Evolutionary conservation across 352 stramenopile species (phyloP).

Genomic region (Phytophthora fragariaefolia): DNA sequence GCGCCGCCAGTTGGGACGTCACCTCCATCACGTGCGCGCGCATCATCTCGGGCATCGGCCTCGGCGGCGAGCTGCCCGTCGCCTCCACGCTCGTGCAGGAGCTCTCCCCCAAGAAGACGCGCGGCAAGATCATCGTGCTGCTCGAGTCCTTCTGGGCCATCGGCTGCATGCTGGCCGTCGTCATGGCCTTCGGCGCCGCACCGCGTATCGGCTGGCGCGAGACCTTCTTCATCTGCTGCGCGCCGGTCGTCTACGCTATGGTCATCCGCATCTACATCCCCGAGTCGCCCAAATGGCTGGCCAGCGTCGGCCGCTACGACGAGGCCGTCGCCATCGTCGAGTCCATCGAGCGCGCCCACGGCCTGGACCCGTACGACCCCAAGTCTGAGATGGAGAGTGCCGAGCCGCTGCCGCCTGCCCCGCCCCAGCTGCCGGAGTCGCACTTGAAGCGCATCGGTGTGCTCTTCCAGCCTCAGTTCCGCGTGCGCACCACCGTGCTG

Average conservation of each 20-base stretch:
- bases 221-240: conserved; percentile 63
- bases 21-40: conserved; percentile 60
- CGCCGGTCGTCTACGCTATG: conserved; percentile 56
- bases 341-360: conserved; percentile 58
- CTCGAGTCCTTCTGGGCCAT: conserved; percentile 74
- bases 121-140: conserved; percentile 69
- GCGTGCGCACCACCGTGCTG: conserved; percentile 58
- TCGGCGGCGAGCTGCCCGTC: conserved; percentile 67
- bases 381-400: conserved; percentile 42
- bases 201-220: conserved; percentile 65
- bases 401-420: conserved; percentile 11
- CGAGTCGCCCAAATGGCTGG: conserved; percentile 79
- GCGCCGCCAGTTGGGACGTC: conserved; percentile 56
- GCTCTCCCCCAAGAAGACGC: conserved; percentile 58
- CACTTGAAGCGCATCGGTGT: conserved; percentile 59
- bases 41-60: conserved; percentile 69
- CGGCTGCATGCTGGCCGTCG: conserved; percentile 62
- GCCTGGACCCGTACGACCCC: conserved; percentile 48
- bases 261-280: conserved; percentile 61
- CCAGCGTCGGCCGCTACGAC: conserved; percentile 65
- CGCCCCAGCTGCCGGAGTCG: conserved; percentile 46
- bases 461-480: conserved; percentile 62
- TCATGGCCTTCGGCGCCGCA: conserved; percentile 55
- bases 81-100: conserved; percentile 71
- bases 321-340: conserved; percentile 68